Base-by-base conservation (phyloP, 2,329 filamentous ascomycete species). In the Monilinia aucupariae region DNA sequence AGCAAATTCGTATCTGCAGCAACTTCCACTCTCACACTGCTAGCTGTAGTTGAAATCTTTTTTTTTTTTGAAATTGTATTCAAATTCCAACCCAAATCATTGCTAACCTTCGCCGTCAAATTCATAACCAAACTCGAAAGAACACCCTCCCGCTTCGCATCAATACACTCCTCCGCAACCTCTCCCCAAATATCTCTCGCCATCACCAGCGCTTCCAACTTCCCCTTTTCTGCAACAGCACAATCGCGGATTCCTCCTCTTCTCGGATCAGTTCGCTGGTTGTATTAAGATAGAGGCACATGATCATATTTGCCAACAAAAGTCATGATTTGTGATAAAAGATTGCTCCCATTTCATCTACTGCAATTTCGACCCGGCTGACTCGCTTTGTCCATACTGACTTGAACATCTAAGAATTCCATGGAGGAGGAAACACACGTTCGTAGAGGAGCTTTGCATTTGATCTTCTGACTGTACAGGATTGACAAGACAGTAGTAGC, bases 231-330 rank as follows among this genome's bases (percentile, higher is more conserved):
- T 4, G 59, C 53, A n/a, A 69, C 63, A n/a, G 63, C 32, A 48
- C 65, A 69, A n/a, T 63, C 61, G 10, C 61, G 51, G 17, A 65
- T 49, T 27, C 47, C 45, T 9, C 20, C 39, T n/a, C 27, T 20
- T 6, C 22, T n/a, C 10, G 22, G n/a, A 6, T 49, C 50, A 0
- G 34, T 34, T n/a, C 49, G 27, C n/a, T 58, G 61, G 30, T 65
- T 65, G 58, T 67, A 61, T 69, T 68, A 3, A 71, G n/a, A 60
- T 71, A 67, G 37, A 88, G 73, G 65, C 82, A 86, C 5, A 88
- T 69, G 12, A 87, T 78, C 79, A 85, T 84, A 63, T 82, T 80
- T 0, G 84, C 84, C 1, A 87, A 78, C 52, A 87, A 73, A 84
- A 87, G 69, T 88, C 84, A 60, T 86, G 82, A 62, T 83, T 79